Evolutionary conservation across 768 basidiomycete species (phyloP).

Genomic region (Auricularia heimuer): DNA sequence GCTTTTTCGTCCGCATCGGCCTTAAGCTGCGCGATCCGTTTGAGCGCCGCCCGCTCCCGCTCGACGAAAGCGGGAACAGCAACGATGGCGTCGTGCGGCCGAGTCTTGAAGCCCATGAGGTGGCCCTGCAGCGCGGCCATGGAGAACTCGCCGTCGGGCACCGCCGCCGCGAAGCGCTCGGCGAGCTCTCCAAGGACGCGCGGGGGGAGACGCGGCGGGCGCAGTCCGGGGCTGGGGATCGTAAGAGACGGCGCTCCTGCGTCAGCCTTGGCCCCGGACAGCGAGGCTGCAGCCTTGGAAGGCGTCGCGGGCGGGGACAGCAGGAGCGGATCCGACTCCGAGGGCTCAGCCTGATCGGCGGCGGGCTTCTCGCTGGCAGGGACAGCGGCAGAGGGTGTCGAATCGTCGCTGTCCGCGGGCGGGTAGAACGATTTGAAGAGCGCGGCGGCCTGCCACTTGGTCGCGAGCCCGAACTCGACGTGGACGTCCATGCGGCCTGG

Average conservation of each 20-base stretch:
- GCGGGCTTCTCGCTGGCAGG: neutral
- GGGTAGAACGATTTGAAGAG: conserved; percentile 63
- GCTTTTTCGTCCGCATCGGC: neutral
- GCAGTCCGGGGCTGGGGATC: conserved; percentile 5
- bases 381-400: neutral
- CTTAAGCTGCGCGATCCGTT: neutral
- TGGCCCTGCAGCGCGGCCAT: conserved; percentile 45
- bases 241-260: neutral
- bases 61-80: conserved; percentile 40
- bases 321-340: neutral
- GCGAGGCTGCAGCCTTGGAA: neutral
- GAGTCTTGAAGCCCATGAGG: conserved; percentile 57
- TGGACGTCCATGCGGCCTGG: conserved; percentile 53
- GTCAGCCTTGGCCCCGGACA: neutral
- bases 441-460: conserved; percentile 53
- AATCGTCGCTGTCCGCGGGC: conserved; percentile 19
- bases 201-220: conserved; percentile 32
- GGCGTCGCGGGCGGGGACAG: neutral
- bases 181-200: conserved; percentile 39
- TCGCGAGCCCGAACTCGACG: conserved; percentile 29
- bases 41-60: conserved; percentile 23
- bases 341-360: neutral
- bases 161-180: conserved; percentile 38
- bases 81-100: conserved; percentile 46
- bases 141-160: conserved; percentile 38